Conservation (phyloP, 2,329 filamentous ascomycete genomes). For the Aspergillus candidus region DNA sequence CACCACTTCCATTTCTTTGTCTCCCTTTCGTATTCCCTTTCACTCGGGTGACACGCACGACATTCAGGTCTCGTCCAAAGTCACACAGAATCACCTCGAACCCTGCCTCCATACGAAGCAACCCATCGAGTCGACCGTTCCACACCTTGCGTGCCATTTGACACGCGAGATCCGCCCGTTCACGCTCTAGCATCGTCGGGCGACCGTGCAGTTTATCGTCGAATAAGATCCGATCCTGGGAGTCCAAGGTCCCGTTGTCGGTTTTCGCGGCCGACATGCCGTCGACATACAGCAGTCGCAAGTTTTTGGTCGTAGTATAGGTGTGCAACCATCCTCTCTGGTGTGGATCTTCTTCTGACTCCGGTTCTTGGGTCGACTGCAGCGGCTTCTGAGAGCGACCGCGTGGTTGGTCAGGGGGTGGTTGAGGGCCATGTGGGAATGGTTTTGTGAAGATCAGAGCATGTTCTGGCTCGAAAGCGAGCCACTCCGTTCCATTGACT, state of each 20-base stretch:
- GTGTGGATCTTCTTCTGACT: not conserved
- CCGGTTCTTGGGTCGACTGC: not conserved
- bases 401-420: not conserved
- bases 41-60: constrained; percentile 29
- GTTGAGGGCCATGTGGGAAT: constrained; percentile 7
- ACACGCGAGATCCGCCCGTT: constrained; percentile 54
- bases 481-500: constrained; percentile 58
- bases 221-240: constrained; percentile 58
- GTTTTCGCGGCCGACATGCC: constrained; percentile 65
- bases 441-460: constrained; percentile 57
- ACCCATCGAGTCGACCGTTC: constrained; percentile 51
- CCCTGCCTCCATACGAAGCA: constrained; percentile 62
- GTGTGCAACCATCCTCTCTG: constrained; percentile 58
- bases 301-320: constrained; percentile 52
- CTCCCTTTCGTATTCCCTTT: constrained; percentile 8
- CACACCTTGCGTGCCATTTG: constrained; percentile 46
- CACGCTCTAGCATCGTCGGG: constrained; percentile 35
- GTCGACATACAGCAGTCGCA: constrained; percentile 63
- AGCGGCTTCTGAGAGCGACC: not conserved
- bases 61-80: constrained; percentile 44
- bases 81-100: constrained; percentile 67
- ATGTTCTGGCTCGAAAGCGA: constrained; percentile 73
- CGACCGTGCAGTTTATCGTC: constrained; percentile 26
- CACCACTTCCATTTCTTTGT: not conserved
- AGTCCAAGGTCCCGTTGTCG: constrained; percentile 59